Base-by-base conservation (phyloP, 768 basidiomycete species). In the Podaxis sp. region DNA sequence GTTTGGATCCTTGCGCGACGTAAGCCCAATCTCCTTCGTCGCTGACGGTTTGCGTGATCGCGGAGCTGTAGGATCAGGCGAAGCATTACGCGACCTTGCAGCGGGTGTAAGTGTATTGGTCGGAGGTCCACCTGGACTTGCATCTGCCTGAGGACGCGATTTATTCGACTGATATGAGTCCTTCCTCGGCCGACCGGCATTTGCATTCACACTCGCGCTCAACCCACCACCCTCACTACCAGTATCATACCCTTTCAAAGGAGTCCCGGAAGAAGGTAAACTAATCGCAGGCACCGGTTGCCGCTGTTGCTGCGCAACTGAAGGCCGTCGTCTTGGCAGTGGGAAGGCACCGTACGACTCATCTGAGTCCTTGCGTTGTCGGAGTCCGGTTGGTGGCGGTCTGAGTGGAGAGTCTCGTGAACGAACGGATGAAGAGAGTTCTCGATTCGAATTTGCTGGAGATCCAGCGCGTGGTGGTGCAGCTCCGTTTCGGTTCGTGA, bases 1-100 rank as follows among this genome's bases (percentile, higher is more conserved):
- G 65, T 87, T 89, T 49, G 80, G 86, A 60, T 86, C 89, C 65
- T 82, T 80, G 17, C 88, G 84, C 20, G 72, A 63, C 56, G 74
- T 74, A 22, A 40, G 20, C 11, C 41, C 55, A 26, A 74, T 66
- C 26, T 72, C 77, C 30, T 80, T 76, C 38, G 71, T 66, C 38
- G 75, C 66, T 20, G 74, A 60, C 51, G 61, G 36, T 49, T 64
- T 75, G 55, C 70, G 67, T 20, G 66, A 60, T 13, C 73, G 76
- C 26, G 70, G 66, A 4, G 71, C 65, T 10, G 69, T 68, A 58
- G 74, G 74, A 26, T 48, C 61, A 20, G 55, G 54, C 0, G 53
- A 56, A 8, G 54, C 44, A 12, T 56, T 49, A 33, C 73, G 72
- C 48, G 76, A 63, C 37, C 69, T 62, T 3, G 58, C 30, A 46